phyloP scores from a whole-genome alignment of 768 basidiomycete genomes.

The Leucocoprinus sp. region DNA sequence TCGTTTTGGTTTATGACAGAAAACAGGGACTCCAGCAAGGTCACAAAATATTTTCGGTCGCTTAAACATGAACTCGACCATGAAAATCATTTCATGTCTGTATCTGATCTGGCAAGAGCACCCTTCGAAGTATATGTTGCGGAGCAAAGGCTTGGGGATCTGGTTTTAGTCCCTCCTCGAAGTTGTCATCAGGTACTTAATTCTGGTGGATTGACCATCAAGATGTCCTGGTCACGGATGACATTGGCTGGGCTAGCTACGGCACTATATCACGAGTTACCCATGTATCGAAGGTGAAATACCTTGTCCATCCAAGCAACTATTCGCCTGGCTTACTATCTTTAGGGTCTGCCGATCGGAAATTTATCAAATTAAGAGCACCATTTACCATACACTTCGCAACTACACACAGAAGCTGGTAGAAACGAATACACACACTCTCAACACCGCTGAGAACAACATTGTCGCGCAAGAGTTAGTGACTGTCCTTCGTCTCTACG shows the following conservation, averaged over 20 bases:
- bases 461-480: constrained; percentile 20
- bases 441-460: background rate
- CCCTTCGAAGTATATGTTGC: constrained; percentile 64
- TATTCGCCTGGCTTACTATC: background rate
- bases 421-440: constrained; percentile 6
- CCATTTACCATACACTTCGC: constrained; percentile 47
- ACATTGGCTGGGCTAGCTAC: constrained; percentile 49
- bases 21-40: constrained; percentile 44
- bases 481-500: constrained; percentile 37
- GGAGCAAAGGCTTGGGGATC: constrained; percentile 68
- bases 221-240: constrained; percentile 86
- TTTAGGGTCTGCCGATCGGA: constrained; percentile 73
- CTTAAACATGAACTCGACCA: constrained; percentile 60
- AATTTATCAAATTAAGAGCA: constrained; percentile 66
- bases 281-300: constrained; percentile 67
- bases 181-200: constrained; percentile 85
- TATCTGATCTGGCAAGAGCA: constrained; percentile 56
- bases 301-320: background rate
- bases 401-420: constrained; percentile 23
- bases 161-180: constrained; percentile 74
- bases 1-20: constrained; percentile 87
- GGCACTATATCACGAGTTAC: constrained; percentile 66
- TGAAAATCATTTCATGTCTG: constrained; percentile 56
- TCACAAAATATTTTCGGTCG: constrained; percentile 49
- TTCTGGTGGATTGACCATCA: constrained; percentile 70